phyloP scores from a whole-genome alignment of 805 yeast genomes.

The Starmerella tilneyi region DNA sequence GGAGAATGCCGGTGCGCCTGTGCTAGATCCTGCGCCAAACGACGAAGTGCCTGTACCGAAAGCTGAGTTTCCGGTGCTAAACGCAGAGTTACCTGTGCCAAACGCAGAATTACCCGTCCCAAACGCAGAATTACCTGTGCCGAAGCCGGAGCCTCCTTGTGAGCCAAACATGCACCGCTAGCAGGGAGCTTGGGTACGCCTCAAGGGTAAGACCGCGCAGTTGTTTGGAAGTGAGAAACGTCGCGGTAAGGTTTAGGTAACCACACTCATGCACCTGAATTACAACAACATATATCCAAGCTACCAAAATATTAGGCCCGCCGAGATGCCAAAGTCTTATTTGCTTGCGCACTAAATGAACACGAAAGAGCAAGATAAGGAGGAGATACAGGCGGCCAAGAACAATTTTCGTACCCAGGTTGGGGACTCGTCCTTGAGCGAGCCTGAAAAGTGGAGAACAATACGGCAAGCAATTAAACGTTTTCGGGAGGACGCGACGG shows the following conservation, averaged over 20 bases:
- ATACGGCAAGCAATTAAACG: background rate
- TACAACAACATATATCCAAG: no score
- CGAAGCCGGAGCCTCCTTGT: constrained; percentile 5
- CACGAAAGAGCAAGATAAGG: background rate
- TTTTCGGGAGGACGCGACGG: background rate
- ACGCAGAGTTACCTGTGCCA: constrained; percentile 10
- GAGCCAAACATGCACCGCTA: constrained; percentile 1
- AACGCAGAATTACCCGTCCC: constrained; percentile 8
- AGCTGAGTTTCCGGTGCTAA: constrained; percentile 11
- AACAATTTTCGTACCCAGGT: background rate
- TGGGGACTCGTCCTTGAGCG: background rate
- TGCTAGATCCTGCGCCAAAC: constrained; percentile 21
- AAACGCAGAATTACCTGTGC: constrained; percentile 9
- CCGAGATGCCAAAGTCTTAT: no score
- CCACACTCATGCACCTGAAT: no score
- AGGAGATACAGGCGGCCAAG: background rate
- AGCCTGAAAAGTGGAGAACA: background rate
- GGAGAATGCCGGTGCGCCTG: constrained; percentile 15
- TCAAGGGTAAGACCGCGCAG: no score
- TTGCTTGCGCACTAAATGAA: no score
- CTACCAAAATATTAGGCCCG: no score
- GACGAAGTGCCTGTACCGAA: constrained; percentile 16
- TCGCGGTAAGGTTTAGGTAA: no score
- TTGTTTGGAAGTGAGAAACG: no score
- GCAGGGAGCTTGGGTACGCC: no score